Base-by-base conservation (phyloP, 2,329 filamentous ascomycete species). In the Pestalotiopsis sp. region DNA sequence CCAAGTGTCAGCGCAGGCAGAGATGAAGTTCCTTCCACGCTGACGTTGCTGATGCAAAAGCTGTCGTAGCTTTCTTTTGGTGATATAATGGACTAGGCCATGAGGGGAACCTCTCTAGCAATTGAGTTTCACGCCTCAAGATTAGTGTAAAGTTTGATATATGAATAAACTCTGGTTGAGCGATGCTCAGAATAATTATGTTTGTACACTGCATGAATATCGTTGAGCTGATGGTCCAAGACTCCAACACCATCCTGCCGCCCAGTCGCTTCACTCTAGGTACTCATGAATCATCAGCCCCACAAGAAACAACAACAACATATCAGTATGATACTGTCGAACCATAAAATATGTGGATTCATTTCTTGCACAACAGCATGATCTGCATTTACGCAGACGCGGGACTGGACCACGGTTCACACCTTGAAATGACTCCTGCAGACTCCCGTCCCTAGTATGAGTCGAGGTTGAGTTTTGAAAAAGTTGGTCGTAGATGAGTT, bases 401-500 rank as follows among this genome's bases (percentile, higher is more conserved):
- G 7, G 6, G 27, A 31, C 27, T 7, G 6, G 27, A 31, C 27
- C 27, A 31, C 27, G 17, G 17, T 17, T n/a, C n/a, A 52, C 5
- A n/a, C 45, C 17, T n/a, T 17, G 14, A 52, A n/a, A 52, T 31
- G 27, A 31, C 27, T 31, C 27, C 27, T 31, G 45, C 20, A 5
- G 14, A 20, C 7, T n/a, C 17, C 17, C 45, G 5, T 52, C 4
- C 6, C 59, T 25, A 23, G 39, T 25, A 12, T 4, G 23, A 58
- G 65, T n/a, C 45, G 49, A 9, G 12, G 17, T 66, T 83, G 75
- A 7, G 78, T 31, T 31, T 31, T 31, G 27, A 31, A 31, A 6
- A 31, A 31, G 27, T 31, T 31, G 27, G 27, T 31, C 6, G 27
- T 31, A 7, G 27, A 31, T 31, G 27, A 31, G 25, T 25, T 25